These are phyloP conservation scores for Cercis canadensis DNA, from an alignment of 306 rosid genomes.

Conservation along the genomic window DNA sequence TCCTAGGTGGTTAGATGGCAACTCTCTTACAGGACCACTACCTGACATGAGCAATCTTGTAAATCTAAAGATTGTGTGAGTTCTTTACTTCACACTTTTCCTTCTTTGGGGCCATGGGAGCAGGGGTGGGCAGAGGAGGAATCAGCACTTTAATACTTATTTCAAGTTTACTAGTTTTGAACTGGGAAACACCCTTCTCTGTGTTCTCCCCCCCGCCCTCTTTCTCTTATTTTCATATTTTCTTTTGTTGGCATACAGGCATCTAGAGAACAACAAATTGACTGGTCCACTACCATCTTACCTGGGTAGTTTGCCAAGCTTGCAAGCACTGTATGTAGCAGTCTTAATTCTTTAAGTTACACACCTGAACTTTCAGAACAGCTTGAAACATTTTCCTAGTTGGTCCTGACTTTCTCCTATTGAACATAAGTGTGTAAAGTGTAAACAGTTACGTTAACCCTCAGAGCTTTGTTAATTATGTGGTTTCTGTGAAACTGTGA, in stretches of 20 bases:
- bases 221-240: too few species aligned
- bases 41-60: conserved; percentile 90
- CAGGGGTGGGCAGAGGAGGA: background rate
- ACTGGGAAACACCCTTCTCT: conserved; percentile 21
- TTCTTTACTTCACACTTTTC: conserved; percentile 26
- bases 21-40: conserved; percentile 72
- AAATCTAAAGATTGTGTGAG: conserved; percentile 88
- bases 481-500: conserved; percentile 38
- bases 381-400: conserved; percentile 31
- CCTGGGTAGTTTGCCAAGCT: conserved; percentile 76
- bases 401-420: background rate
- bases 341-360: conserved; percentile 26
- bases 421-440: background rate
- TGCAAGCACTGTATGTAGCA: conserved; percentile 83
- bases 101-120: background rate
- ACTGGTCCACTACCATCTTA: conserved; percentile 76
- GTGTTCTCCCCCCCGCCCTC: too few species aligned
- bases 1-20: conserved; percentile 84
- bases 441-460: background rate
- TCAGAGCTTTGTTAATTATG: conserved; percentile 21
- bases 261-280: conserved; percentile 89
- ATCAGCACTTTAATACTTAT: conserved; percentile 8
- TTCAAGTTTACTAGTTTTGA: conserved; percentile 30
- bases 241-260: conserved; percentile 60
- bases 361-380: conserved; percentile 18